These are phyloP conservation scores for Solanum chacoense DNA, from an alignment of 305 asterid genomes.

Conservation along the genomic window DNA sequence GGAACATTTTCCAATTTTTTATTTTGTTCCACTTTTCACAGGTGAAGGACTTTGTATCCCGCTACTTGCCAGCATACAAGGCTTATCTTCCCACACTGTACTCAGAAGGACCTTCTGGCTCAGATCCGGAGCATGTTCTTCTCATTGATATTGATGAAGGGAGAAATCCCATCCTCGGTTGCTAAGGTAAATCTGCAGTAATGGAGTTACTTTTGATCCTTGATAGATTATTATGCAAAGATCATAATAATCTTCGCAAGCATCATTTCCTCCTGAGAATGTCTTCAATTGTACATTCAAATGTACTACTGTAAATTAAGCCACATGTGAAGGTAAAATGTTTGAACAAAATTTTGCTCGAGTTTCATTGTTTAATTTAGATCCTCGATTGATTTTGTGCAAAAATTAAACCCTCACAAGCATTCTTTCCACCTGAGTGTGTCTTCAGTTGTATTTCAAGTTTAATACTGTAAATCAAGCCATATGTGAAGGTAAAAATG, in stretches of 20 bases:
- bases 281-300: background rate
- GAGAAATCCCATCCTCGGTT: constrained; percentile 79
- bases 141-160: constrained; percentile 79
- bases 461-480: background rate
- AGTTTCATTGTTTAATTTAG: background rate
- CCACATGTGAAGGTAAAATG: background rate
- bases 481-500: background rate
- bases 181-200: constrained; percentile 22
- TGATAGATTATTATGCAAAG: background rate
- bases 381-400: background rate
- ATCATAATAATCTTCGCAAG: background rate
- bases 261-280: background rate
- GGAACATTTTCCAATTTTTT: background rate
- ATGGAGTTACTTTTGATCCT: background rate
- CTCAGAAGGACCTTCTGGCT: constrained; percentile 84
- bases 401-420: background rate
- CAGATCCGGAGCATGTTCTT: constrained; percentile 60
- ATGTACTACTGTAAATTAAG: background rate
- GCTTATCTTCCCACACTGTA: constrained; percentile 92
- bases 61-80: constrained; percentile 91
- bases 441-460: background rate
- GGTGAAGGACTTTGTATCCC: constrained; percentile 85
- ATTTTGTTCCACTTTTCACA: constrained; percentile 10
- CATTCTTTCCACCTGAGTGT: background rate
- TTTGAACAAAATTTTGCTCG: background rate